These are phyloP conservation scores for Golovinomyces cichoracearum DNA, from an alignment of 2,329 filamentous ascomycete genomes.

Conservation along the genomic window DNA sequence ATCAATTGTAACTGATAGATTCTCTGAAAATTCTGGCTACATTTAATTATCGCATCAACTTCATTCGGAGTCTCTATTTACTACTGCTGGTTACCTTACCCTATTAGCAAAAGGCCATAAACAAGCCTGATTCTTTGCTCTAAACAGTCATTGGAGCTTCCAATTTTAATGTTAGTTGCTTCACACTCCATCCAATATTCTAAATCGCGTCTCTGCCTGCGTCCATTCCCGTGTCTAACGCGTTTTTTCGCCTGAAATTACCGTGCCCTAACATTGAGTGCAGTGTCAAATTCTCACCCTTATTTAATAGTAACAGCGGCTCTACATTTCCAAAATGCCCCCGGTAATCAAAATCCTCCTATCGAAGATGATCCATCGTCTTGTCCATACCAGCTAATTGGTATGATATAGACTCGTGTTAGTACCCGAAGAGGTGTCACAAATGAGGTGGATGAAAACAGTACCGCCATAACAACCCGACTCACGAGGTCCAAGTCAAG, in stretches of 20 bases:
- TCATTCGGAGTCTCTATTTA: too few species aligned
- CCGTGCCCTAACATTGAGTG: too few species aligned
- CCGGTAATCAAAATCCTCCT: slow-evolving; percentile 22
- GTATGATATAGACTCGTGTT: slow-evolving; percentile 29
- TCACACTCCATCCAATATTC: too few species aligned
- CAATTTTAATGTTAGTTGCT: too few species aligned
- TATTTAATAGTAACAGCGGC: too few species aligned
- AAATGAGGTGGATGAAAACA: slow-evolving; percentile 91
- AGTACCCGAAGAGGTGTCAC: slow-evolving; percentile 49
- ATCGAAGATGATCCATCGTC: background rate
- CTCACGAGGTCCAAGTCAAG: slow-evolving; percentile 83
- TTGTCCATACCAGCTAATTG: background rate
- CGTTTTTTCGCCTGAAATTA: too few species aligned
- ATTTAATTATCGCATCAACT: background rate
- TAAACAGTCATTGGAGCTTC: too few species aligned
- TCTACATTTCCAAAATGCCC: slow-evolving; percentile 22
- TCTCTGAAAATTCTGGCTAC: background rate
- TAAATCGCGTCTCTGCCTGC: background rate
- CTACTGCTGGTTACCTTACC: too few species aligned
- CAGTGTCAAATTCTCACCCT: too few species aligned
- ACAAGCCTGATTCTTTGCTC: too few species aligned
- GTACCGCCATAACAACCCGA: slow-evolving; percentile 34
- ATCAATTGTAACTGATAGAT: background rate
- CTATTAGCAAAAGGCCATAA: too few species aligned
- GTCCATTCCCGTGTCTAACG: background rate